Evolutionary conservation across 768 basidiomycete genomes (phyloP).

Genomic region (Phanerochaete carnosa): DNA sequence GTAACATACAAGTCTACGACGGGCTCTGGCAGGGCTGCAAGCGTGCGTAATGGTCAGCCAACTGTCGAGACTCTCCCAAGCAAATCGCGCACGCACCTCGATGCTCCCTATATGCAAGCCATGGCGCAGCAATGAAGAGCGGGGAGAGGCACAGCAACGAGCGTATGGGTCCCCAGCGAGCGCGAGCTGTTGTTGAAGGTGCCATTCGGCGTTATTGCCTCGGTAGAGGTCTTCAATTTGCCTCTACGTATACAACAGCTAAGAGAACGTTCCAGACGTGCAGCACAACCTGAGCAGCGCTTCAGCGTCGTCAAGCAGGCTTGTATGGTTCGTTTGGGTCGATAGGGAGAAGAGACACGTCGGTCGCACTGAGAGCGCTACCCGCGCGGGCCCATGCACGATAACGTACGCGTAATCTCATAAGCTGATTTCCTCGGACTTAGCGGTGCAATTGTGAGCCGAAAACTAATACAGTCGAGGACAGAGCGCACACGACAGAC

Average conservation of each 20-base stretch:
- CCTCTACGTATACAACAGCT: not conserved
- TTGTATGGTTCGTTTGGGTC: not conserved
- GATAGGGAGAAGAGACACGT: not conserved
- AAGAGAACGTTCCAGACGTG: not conserved
- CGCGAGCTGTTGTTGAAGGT: constrained; percentile 9
- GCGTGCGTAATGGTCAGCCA: not conserved
- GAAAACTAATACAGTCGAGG: not conserved
- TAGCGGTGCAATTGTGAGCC: not conserved
- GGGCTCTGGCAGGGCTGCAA: constrained; percentile 55
- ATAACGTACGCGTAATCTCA: not conserved
- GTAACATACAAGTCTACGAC: constrained; percentile 43
- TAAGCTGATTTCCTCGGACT: not conserved
- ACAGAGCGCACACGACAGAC: not conserved
- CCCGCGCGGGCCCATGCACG: not conserved
- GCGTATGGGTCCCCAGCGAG: constrained; percentile 54
- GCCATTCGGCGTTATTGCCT: not conserved
- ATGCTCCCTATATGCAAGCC: constrained; percentile 42
- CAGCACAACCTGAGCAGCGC: not conserved
- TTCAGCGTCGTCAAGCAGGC: not conserved
- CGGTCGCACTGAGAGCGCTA: not conserved
- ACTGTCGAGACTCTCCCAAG: constrained; percentile 16
- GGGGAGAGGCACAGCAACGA: constrained; percentile 55
- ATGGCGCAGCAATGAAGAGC: constrained; percentile 47
- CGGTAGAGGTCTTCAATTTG: not conserved
- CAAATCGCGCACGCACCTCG: constrained; percentile 32